These are phyloP conservation scores for Didymosphaeria variabile DNA, from an alignment of 2,329 filamentous ascomycete species.

Conservation along the genomic window DNA sequence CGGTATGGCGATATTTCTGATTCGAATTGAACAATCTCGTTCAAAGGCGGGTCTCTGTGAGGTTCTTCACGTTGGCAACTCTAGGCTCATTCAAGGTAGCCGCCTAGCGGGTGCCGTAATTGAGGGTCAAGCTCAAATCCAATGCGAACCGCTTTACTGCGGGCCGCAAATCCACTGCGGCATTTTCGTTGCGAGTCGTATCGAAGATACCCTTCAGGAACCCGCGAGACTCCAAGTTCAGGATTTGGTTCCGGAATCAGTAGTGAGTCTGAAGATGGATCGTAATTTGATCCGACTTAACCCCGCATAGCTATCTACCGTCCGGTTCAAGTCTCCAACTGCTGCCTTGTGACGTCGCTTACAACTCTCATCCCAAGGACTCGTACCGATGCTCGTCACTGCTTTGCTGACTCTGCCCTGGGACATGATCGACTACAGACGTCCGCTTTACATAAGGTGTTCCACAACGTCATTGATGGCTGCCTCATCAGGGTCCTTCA, in stretches of 20 bases:
- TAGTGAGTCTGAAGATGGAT: background rate
- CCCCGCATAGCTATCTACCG: background rate
- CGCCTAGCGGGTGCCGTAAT: slow-evolving; percentile 70
- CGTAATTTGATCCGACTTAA: background rate
- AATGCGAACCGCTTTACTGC: background rate
- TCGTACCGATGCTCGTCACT: too few species aligned
- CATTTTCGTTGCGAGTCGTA: background rate
- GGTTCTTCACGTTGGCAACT: slow-evolving; percentile 20
- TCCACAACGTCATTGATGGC: background rate
- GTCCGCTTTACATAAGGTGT: background rate
- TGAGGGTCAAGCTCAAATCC: slow-evolving; percentile 38
- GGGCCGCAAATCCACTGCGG: background rate
- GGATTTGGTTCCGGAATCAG: background rate
- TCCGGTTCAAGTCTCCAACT: background rate
- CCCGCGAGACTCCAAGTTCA: background rate
- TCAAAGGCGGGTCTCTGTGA: too few species aligned
- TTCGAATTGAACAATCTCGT: slow-evolving; percentile 72
- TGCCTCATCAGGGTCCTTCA: background rate
- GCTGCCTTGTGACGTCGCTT: too few species aligned
- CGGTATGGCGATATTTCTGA: slow-evolving; percentile 68
- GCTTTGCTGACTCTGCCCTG: too few species aligned
- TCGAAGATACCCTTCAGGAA: background rate
- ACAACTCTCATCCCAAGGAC: too few species aligned
- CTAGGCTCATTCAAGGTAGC: slow-evolving; percentile 49
- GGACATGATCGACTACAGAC: too few species aligned